Percentiles rank a stretch among this genome's conserved stretches.
phyloP scores from a whole-genome alignment of 768 basidiomycete species.

The Xerocomellus amylosporus region DNA sequence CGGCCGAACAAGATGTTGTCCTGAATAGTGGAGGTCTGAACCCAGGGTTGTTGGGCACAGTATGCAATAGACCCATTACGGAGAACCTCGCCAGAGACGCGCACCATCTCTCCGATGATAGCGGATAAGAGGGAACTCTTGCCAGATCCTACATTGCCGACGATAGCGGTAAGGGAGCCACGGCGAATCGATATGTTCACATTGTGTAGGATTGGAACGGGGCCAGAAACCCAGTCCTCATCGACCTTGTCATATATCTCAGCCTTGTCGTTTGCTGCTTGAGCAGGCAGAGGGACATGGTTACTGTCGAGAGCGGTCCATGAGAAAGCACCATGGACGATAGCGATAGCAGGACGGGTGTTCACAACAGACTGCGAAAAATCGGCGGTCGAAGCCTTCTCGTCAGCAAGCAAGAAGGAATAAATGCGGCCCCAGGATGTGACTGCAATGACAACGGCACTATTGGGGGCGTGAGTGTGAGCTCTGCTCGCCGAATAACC shows the following conservation, averaged over 20 bases:
- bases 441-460: constrained; percentile 24
- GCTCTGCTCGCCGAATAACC: neutral
- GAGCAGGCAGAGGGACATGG: neutral
- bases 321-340: constrained; percentile 24
- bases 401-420: constrained; percentile 26
- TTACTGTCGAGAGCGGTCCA: constrained; percentile 17
- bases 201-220: constrained; percentile 18
- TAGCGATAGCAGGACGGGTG: constrained; percentile 19
- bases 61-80: constrained; percentile 29
- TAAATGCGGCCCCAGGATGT: constrained; percentile 32
- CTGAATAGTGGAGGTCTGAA: constrained; percentile 31
- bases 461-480: neutral
- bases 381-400: constrained; percentile 13
- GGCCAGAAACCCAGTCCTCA: constrained; percentile 4
- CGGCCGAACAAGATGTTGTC: constrained; percentile 34
- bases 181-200: constrained; percentile 21
- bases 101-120: constrained; percentile 30
- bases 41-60: constrained; percentile 34
- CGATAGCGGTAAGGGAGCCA: constrained; percentile 27
- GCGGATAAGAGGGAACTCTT: constrained; percentile 32
- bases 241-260: constrained; percentile 10
- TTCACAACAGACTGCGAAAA: neutral
- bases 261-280: neutral
- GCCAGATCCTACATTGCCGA: constrained; percentile 28
- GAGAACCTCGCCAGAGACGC: constrained; percentile 25